These are phyloP conservation scores for Oehlia diaphana DNA, from an alignment of 192 early-diverging fungal genomes.

Conservation along the genomic window DNA sequence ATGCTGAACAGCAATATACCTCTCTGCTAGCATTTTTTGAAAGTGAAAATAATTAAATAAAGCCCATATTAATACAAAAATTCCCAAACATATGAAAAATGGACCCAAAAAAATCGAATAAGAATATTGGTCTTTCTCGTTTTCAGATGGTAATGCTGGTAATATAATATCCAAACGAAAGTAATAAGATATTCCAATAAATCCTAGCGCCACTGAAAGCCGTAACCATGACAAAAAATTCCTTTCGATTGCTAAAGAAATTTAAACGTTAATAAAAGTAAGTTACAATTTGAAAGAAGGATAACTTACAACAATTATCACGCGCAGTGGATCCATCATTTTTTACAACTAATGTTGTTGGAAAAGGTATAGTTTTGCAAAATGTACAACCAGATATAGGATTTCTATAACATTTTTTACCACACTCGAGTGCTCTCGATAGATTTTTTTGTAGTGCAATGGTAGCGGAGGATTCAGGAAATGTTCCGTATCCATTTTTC, in stretches of 20 bases:
- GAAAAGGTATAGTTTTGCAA: background rate
- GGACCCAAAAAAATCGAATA: background rate
- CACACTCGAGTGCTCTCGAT: background rate
- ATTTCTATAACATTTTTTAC: background rate
- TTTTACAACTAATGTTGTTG: background rate
- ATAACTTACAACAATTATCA: background rate
- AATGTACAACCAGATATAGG: background rate
- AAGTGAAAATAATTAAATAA: background rate
- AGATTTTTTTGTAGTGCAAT: background rate
- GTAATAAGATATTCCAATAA: background rate
- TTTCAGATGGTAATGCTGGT: background rate
- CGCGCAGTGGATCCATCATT: background rate
- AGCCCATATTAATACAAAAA: background rate
- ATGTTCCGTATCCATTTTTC: background rate
- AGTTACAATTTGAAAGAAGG: background rate
- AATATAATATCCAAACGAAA: background rate
- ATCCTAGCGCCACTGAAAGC: background rate
- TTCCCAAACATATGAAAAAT: background rate
- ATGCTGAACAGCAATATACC: too few relatives aligned
- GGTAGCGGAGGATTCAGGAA: background rate
- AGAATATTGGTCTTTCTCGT: too few relatives aligned
- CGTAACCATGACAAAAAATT: background rate
- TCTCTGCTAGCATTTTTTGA: background rate
- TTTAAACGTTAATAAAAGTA: background rate
- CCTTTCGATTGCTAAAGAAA: background rate